phyloP scores from a whole-genome alignment of 2,329 filamentous ascomycete genomes.

The Ceratocystis colombiana region DNA sequence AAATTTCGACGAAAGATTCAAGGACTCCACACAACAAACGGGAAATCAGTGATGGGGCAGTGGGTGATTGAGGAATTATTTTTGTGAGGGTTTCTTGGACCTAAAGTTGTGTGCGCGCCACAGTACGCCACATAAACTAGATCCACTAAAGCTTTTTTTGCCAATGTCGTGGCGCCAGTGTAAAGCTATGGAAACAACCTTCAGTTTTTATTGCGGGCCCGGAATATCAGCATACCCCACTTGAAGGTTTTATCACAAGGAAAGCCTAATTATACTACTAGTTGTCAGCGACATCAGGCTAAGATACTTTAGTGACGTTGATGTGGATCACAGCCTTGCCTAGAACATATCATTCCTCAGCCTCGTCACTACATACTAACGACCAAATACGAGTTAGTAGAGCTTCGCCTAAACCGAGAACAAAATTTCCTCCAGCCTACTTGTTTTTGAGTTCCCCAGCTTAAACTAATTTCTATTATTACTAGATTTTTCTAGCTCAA shows the following conservation, averaged over 20 bases:
- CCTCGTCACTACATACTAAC: background rate
- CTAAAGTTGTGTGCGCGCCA: constrained; percentile 26
- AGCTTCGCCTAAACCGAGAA: background rate
- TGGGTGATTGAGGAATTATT: constrained; percentile 22
- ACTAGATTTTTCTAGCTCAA: background rate
- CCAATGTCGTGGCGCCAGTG: constrained; percentile 17
- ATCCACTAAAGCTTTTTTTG: constrained; percentile 6
- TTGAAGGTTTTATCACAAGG: too few relatives aligned
- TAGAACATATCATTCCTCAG: constrained; percentile 11
- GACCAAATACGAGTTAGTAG: background rate
- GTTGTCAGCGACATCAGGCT: background rate
- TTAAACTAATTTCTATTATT: background rate
- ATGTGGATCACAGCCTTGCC: constrained; percentile 13
- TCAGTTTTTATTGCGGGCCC: too few relatives aligned
- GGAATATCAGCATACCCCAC: too few relatives aligned
- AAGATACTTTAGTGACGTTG: background rate
- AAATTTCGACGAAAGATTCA: constrained; percentile 25
- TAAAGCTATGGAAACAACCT: background rate
- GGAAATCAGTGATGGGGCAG: constrained; percentile 22
- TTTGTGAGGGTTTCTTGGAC: constrained; percentile 25
- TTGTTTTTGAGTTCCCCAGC: background rate
- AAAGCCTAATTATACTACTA: too few relatives aligned
- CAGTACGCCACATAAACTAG: constrained; percentile 9
- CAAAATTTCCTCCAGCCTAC: background rate
- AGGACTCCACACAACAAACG: constrained; percentile 24